Percentiles rank a stretch among this genome's conserved stretches.
These are phyloP conservation scores for Lasiosphaeria hispida DNA, from an alignment of 495 filamentous ascomycete genomes.

Conservation along the genomic window DNA sequence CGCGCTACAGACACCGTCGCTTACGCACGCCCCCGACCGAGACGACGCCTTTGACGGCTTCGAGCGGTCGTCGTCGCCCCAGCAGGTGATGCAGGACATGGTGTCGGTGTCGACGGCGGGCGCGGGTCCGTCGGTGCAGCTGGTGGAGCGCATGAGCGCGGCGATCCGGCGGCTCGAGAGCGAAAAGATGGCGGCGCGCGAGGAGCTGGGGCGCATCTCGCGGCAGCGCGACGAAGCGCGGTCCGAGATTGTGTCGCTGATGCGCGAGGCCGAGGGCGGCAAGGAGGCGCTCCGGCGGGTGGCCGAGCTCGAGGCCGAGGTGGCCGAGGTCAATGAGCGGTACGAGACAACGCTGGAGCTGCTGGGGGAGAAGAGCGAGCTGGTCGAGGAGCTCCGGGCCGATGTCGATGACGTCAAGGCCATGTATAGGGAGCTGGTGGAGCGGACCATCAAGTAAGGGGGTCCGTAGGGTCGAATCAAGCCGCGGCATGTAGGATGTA, in stretches of 20 bases:
- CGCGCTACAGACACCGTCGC: conserved; percentile 21
- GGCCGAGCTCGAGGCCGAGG: conserved; percentile 62
- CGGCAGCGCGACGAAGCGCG: conserved; percentile 86
- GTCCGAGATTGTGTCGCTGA: conserved; percentile 79
- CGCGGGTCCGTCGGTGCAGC: conserved; percentile 88
- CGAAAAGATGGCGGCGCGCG: conserved; percentile 82
- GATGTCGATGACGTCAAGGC: conserved; percentile 92
- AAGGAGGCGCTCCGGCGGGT: conserved; percentile 57
- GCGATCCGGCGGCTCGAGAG: conserved; percentile 86
- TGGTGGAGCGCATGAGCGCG: conserved; percentile 94
- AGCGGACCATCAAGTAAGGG: conserved; percentile 64
- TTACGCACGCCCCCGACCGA: conserved; percentile 62
- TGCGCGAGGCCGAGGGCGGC: conserved; percentile 78
- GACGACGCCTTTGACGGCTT: conserved; percentile 66
- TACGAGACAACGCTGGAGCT: conserved; percentile 92
- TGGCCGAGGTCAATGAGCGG: conserved; percentile 62
- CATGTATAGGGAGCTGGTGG: conserved; percentile 90
- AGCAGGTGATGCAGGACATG: conserved; percentile 78
- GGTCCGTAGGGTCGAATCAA: too few relatives aligned
- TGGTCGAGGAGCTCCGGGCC: conserved; percentile 79
- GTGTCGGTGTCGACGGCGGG: conserved; percentile 83
- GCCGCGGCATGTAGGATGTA: neutral
- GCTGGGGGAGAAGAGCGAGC: conserved; percentile 94
- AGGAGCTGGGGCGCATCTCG: conserved; percentile 77
- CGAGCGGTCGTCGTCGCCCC: conserved; percentile 61